Percentiles rank a stretch among this genome's conserved stretches.
Evolutionary conservation across 495 filamentous ascomycete species (phyloP).

Genomic region (Thozetella sp.): DNA sequence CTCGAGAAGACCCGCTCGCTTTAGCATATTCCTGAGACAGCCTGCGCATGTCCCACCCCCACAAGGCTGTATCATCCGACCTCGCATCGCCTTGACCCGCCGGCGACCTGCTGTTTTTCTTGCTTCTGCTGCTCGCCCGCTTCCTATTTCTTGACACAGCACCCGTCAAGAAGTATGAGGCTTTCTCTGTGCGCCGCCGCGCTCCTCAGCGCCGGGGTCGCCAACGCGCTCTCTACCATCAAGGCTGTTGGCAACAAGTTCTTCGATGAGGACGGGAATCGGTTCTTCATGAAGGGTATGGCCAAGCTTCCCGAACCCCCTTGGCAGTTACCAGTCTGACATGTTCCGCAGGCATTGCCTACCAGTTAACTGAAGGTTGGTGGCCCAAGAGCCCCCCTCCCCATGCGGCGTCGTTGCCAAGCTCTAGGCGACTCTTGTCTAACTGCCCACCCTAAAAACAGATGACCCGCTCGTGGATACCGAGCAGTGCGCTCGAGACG

Average conservation of each 20-base stretch:
- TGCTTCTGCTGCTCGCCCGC: background rate
- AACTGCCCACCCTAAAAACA: conserved; percentile 1
- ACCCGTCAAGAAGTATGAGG: conserved; percentile 26
- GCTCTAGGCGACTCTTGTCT: conserved; percentile 35
- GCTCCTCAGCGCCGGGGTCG: conserved; percentile 31
- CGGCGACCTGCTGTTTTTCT: background rate
- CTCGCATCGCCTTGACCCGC: background rate
- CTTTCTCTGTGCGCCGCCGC: conserved; percentile 28
- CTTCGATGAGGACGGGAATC: conserved; percentile 74
- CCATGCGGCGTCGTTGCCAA: conserved; percentile 78
- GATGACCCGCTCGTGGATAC: conserved; percentile 76
- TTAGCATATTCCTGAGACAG: too few species aligned
- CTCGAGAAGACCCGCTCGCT: too few species aligned
- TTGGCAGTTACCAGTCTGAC: background rate
- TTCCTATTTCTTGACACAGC: conserved; percentile 1
- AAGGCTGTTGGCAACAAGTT: conserved; percentile 79
- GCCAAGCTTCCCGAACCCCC: background rate
- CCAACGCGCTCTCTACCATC: conserved; percentile 55
- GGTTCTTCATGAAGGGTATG: conserved; percentile 82
- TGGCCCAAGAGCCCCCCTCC: background rate
- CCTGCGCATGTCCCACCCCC: too few species aligned
- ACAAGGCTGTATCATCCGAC: too few species aligned
- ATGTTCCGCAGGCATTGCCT: conserved; percentile 15
- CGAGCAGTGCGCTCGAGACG: conserved; percentile 78
- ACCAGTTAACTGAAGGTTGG: conserved; percentile 22